Evolutionary conservation across 177 flowering plant genomes (phyloP), one percentile per base, ranked within the genome.

Genomic region (Telopea speciosissima): DNA sequence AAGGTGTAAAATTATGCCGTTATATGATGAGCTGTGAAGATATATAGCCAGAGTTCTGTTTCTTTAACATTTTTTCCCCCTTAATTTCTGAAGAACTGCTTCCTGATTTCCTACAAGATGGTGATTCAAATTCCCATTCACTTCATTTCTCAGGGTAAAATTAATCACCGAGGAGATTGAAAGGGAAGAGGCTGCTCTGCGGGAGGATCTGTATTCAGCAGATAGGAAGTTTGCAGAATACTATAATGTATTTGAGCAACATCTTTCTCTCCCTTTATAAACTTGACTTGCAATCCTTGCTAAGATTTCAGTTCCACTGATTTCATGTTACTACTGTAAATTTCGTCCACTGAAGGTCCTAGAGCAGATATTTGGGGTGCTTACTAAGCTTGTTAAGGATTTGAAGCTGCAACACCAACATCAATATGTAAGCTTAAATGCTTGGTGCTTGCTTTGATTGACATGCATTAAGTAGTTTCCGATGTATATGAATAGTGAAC

Each of bases 141-240:
- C 12, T 74, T 67, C 44, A 2, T 70, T 24, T 71, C 42, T 42
- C 85, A 91, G 97, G 87, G 94, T 95, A 66, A 95, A 92, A 81
- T 79, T 86, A 74, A 82, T 91, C 61, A 89, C 89, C 70, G 99
- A 95, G 75, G 96, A 92, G 81, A 90, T 91, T 66, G 99, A 95
- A 80, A 85, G 87, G 79, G 99, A 95, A 80, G 99, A 92, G 79
- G 79, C 88, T 60, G 87, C 90, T 78, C 70, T 90, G 74, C 74
- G 83, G 63, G 96, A 95, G 75, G 99, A 95, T 69, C 92, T 91
- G 8, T 90, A 90, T 79, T 87, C 97, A 63, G 93, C 94, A n/a
- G 99, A 95, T 70, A 90, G 97, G 72, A 92, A 95, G 78, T 92
- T 89, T 81, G 88, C 96, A 9, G 97, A 95, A 79, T 95, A 95